Percentiles rank a stretch among this genome's conserved stretches.
These are phyloP conservation scores for Microdochium nivale DNA, from an alignment of 2,329 filamentous ascomycete species.

Conservation along the genomic window DNA sequence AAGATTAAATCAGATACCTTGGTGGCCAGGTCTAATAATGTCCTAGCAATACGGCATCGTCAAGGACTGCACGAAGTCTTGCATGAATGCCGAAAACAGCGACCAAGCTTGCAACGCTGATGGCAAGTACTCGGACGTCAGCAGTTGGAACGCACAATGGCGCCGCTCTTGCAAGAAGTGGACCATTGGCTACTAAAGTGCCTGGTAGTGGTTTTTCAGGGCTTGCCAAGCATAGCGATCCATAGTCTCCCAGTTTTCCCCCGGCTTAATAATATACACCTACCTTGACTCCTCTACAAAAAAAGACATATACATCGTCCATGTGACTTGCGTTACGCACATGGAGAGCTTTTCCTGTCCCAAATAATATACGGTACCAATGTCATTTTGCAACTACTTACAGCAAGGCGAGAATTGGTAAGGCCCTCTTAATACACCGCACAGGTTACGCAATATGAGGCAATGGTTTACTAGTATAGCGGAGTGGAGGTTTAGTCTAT, in stretches of 20 bases:
- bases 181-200: background rate
- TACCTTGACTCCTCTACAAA: too few species aligned
- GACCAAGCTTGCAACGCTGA: background rate
- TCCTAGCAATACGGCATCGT: background rate
- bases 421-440: too few species aligned
- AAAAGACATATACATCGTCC: too few species aligned
- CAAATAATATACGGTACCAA: too few species aligned
- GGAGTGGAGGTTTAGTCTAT: too few species aligned
- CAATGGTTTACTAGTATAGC: too few species aligned
- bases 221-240: background rate
- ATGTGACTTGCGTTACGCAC: background rate
- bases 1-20: background rate
- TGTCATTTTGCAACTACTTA: too few species aligned
- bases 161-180: background rate
- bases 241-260: background rate
- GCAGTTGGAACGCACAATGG: background rate
- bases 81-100: background rate
- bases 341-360: too few species aligned
- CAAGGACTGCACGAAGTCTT: background rate
- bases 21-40: background rate
- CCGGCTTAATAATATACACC: background rate
- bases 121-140: background rate
- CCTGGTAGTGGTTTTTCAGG: background rate
- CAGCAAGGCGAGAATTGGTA: too few species aligned
- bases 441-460: too few species aligned